Base-by-base conservation (phyloP, 1,284 basidiomycete genomes). In the Cryptococcus sp. region DNA sequence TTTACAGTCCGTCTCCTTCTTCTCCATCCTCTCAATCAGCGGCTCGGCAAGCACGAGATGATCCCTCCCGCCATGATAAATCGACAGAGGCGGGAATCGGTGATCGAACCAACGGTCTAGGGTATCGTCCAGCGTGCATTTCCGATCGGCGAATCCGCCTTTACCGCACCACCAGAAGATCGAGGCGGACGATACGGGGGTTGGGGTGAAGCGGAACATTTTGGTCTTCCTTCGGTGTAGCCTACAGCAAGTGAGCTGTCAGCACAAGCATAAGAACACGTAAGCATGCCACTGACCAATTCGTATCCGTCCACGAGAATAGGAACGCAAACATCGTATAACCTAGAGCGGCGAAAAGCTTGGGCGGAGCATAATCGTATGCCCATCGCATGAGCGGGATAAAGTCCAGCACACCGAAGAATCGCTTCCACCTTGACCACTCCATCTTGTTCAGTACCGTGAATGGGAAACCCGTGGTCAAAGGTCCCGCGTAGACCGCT, bases 141-240 rank as follows among this genome's bases (percentile, higher is more conserved):
- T 83, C 27, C 84, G 79, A 46, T 82, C 80, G 0, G 84, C 82
- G 60, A 85, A 86, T 0, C 84, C 84, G 64, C 82, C 82, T 67
- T 83, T 82, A 11, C 84, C 85, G 49, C 84, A 85, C 84, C 84
- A 84, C 83, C 83, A 84, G 64, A 82, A 83, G 68, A 84, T 82
- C 54, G 72, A 76, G 0, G 81, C 81, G 5, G 82, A 83, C 52
- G 74, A 76, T 17, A 86, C 85, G 52, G 85, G 85, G 27, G 83
- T 83, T 0, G 85, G 85, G 0, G 84, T 85, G 75, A 86, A 86
- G 16, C 85, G 73, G 76, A 86, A 86, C 83, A 85, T 85, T 66
- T 86, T 86, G 5, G 82, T 79, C 66, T 86, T 86, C 43, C 83
- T 77, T 17, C 83, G 74, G 39, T 73, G 71, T 13, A 84, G 78